A percentile compares a stretch with the other conserved stretches of the same genome.
Evolutionary conservation across 2,329 filamentous ascomycete species (phyloP).

Genomic region (Dactylellina sp.): DNA sequence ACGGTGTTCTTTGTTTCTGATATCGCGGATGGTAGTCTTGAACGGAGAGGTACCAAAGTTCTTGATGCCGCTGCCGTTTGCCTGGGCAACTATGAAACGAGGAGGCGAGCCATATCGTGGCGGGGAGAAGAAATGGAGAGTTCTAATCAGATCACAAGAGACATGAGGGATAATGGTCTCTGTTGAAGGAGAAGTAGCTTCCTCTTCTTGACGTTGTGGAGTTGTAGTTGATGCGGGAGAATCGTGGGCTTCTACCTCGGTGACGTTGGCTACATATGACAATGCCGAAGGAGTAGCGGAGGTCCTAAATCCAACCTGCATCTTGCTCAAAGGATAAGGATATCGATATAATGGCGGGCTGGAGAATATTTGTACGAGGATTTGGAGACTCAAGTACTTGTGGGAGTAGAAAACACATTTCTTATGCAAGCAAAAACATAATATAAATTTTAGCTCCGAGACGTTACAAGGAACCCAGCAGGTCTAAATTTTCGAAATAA

Average conservation of each 20-base stretch:
- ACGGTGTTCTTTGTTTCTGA: slow-evolving; percentile 49
- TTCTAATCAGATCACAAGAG: slow-evolving; percentile 24
- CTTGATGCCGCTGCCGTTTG: slow-evolving; percentile 43
- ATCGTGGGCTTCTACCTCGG: not conserved
- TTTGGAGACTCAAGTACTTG: too few relatives aligned
- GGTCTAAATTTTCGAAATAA: too few relatives aligned
- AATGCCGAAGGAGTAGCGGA: not conserved
- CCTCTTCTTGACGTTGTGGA: not conserved
- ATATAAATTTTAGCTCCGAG: too few relatives aligned
- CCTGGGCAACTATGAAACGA: slow-evolving; percentile 34
- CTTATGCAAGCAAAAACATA: too few relatives aligned
- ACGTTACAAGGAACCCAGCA: too few relatives aligned
- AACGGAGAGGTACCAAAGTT: slow-evolving; percentile 40
- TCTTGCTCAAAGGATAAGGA: not conserved
- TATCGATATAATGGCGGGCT: not conserved
- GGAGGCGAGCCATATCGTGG: slow-evolving; percentile 45
- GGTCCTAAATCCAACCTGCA: not conserved
- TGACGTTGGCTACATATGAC: slow-evolving; percentile 2
- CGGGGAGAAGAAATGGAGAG: slow-evolving; percentile 29
- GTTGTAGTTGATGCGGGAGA: not conserved
- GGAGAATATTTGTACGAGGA: too few relatives aligned
- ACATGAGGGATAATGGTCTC: not conserved
- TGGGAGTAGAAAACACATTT: too few relatives aligned
- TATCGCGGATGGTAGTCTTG: slow-evolving; percentile 32
- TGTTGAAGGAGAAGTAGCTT: not conserved